Evolutionary conservation across 2,329 filamentous ascomycete genomes (phyloP).

Genomic region (Blastomyces gilchristii): DNA sequence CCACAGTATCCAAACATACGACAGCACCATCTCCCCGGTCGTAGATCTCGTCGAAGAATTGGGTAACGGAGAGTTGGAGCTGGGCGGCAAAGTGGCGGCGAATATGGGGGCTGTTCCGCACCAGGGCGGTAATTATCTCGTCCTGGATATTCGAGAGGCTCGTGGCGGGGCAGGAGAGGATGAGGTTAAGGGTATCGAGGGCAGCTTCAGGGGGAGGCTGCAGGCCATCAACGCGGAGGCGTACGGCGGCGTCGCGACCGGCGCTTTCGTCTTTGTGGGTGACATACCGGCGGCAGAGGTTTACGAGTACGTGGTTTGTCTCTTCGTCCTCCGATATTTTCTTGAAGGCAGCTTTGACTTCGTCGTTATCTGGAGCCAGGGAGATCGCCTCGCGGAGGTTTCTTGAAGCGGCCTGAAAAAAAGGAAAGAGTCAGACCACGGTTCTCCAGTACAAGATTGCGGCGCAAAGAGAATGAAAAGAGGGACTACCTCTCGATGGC

Average conservation of each 20-base stretch:
- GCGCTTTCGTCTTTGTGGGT: slow-evolving; percentile 33
- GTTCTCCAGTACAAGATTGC: not conserved
- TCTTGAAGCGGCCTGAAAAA: slow-evolving; percentile 34
- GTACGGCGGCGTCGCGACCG: slow-evolving; percentile 36
- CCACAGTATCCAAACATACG: slow-evolving; percentile 38
- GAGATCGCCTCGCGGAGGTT: slow-evolving; percentile 41
- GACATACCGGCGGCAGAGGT: slow-evolving; percentile 36
- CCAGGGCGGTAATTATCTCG: slow-evolving; percentile 38
- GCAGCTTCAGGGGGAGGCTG: slow-evolving; percentile 35
- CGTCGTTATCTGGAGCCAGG: slow-evolving; percentile 35
- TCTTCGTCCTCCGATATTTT: slow-evolving; percentile 36
- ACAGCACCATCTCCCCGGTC: slow-evolving; percentile 39
- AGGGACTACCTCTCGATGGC: slow-evolving; percentile 35
- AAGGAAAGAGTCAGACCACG: slow-evolving; percentile 13
- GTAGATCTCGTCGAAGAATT: slow-evolving; percentile 41
- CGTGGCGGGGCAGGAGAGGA: slow-evolving; percentile 30
- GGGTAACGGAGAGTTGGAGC: slow-evolving; percentile 36
- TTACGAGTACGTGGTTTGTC: slow-evolving; percentile 34
- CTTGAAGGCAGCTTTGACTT: slow-evolving; percentile 38
- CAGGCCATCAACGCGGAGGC: slow-evolving; percentile 35
- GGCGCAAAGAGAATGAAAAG: slow-evolving; percentile 2
- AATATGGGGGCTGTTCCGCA: slow-evolving; percentile 35
- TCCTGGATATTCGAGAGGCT: slow-evolving; percentile 35
- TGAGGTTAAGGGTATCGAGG: slow-evolving; percentile 34
- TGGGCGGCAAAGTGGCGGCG: slow-evolving; percentile 35